Percentiles rank a stretch among this genome's conserved stretches.
Conservation (phyloP, 768 basidiomycete species). For the Pulveroboletus frians region DNA sequence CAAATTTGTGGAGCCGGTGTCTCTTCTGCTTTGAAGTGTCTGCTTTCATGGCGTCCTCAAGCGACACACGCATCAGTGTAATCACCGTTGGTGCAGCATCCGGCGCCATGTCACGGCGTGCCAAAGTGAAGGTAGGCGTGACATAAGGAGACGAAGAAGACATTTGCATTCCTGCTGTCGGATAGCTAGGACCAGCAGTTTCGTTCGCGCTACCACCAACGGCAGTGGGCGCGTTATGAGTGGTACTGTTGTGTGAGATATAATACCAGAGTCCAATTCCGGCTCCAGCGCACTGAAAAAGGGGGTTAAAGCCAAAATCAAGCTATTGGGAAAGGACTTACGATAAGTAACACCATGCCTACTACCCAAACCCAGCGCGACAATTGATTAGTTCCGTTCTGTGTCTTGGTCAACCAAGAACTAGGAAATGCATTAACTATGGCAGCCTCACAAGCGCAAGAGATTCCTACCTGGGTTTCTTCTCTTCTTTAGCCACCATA, state of each 20-base stretch:
- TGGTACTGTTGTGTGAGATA: constrained; percentile 45
- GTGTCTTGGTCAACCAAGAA: constrained; percentile 65
- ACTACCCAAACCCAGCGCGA: constrained; percentile 68
- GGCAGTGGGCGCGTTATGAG: constrained; percentile 50
- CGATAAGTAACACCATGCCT: constrained; percentile 54
- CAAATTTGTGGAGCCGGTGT: constrained; percentile 8
- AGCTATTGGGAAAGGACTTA: constrained; percentile 25
- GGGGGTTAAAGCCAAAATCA: not conserved
- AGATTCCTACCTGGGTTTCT: constrained; percentile 41
- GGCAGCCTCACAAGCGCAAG: not conserved
- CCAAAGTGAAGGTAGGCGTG: constrained; percentile 58
- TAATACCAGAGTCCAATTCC: constrained; percentile 60
- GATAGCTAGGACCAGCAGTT: constrained; percentile 21
- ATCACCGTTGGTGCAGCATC: constrained; percentile 17
- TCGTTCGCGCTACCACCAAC: constrained; percentile 61
- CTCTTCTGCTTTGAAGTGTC: constrained; percentile 7
- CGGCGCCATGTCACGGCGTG: constrained; percentile 30
- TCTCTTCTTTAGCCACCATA: constrained; percentile 72
- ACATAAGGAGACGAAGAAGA: constrained; percentile 39
- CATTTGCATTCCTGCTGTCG: constrained; percentile 10
- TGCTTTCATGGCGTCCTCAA: constrained; percentile 2
- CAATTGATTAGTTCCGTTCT: constrained; percentile 44
- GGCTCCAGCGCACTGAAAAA: constrained; percentile 41
- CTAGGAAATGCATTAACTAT: constrained; percentile 29
- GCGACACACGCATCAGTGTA: constrained; percentile 3